Evolutionary conservation across 495 filamentous ascomycete genomes (phyloP).

Genomic region (Collariella sp.): DNA sequence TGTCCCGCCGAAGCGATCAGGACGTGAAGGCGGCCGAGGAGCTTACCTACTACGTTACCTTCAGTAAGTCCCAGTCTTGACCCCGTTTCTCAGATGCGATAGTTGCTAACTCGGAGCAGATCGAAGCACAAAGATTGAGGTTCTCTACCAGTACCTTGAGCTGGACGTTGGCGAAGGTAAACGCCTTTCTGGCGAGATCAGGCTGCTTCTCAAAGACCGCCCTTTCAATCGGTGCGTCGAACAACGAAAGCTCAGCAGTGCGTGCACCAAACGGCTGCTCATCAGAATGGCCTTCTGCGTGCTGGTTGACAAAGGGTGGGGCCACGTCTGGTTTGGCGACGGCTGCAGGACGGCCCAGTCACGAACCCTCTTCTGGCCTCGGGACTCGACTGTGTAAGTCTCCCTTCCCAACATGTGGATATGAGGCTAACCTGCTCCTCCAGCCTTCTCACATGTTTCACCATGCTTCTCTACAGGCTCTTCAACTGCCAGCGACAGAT

Average conservation of each 20-base stretch:
- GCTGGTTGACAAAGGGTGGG: constrained; percentile 10
- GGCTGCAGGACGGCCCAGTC: neutral
- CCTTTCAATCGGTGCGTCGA: neutral
- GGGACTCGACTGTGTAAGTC: constrained; percentile 13
- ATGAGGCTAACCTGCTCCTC: constrained; percentile 2
- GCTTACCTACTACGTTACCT: constrained; percentile 7
- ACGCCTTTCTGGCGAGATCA: constrained; percentile 3
- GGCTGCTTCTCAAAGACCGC: neutral
- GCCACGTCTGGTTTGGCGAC: constrained; percentile 11
- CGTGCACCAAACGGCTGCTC: constrained; percentile 3
- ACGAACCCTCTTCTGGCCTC: constrained; percentile 13
- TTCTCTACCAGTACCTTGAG: constrained; percentile 11
- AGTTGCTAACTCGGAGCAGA: constrained; percentile 9
- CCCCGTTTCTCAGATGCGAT: neutral
- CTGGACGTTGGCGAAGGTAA: constrained; percentile 5
- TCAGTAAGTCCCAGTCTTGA: constrained; percentile 9
- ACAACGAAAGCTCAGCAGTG: neutral
- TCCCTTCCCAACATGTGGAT: neutral
- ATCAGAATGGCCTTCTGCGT: constrained; percentile 8
- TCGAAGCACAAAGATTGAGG: constrained; percentile 6
- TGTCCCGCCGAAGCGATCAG: constrained; percentile 14
- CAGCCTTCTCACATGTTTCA: constrained; percentile 12
- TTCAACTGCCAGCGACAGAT: neutral
- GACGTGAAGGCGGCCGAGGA: neutral
- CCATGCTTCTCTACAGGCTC: constrained; percentile 11